Evolutionary conservation across 2,329 filamentous ascomycete species (phyloP), one percentile per base, ranked within the genome.

Genomic region (Arthrobotrys iridis): DNA sequence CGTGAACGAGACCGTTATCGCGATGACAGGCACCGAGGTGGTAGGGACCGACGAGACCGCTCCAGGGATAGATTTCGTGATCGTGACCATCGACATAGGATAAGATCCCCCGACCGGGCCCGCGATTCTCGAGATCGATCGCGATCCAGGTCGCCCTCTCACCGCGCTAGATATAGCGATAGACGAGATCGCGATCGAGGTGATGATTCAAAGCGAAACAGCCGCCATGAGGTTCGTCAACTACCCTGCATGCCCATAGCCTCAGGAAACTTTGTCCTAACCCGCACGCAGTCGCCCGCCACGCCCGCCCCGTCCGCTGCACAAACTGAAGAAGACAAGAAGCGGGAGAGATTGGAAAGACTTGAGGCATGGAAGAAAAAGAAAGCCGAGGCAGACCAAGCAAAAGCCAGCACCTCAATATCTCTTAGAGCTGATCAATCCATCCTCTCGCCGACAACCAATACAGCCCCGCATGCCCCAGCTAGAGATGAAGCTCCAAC

Each of bases 291-390:
- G 74, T 71, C 77, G 59, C 77, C 78, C 13, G 77, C 77, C 28
- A 77, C 77, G 11, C 59, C 77, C 18, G 70, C 30, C 28, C 57
- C 76, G 18, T 52, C 77, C 58, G 59, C 77, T 43, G 55, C 43
- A 15, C 72, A 77, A 45, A 78, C 66, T 15, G 79, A 80, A 57
- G 78, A 78, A 41, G 78, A 80, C 41, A 80, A 80, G 64, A 79
- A 79, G 24, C 77, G 78, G 50, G 78, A 79, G 40, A 77, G 79
- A n/a, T 65, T 78, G 43, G 78, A 80, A 59, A 76, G 77, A 24
- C 68, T 80, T 8, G 79, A 80, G 37, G 79, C 78, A 48, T 80
- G 79, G 79, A 80, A 80, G 55, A 65, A 70, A 50, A 80, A 79
- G 70, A 77, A 78, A 37, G 79, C 79, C 20, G 79, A 79, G 45